Conservation (phyloP, 106 monocot species). For the Apostasia ramifera region DNA sequence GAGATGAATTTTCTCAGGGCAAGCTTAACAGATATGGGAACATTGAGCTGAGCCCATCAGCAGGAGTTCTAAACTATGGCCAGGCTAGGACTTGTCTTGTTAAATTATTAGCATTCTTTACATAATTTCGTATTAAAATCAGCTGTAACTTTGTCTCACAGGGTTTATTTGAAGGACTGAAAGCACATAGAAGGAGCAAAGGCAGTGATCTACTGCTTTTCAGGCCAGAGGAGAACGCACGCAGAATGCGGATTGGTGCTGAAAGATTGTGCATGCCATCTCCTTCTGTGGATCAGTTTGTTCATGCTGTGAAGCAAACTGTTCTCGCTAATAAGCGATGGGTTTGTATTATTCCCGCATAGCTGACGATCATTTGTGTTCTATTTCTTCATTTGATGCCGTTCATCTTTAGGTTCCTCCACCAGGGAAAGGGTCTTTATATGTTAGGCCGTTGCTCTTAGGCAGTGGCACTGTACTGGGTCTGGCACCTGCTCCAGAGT, state of each 20-base stretch:
- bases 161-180: conserved; percentile 59
- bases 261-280: conserved; percentile 58
- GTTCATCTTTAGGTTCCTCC: conserved; percentile 36
- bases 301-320: conserved; percentile 43
- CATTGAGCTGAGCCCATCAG: conserved; percentile 54
- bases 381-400: not conserved
- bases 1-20: conserved; percentile 27
- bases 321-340: conserved; percentile 51
- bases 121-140: not conserved
- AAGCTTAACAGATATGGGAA: conserved; percentile 30
- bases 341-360: conserved; percentile 11
- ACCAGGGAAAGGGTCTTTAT: conserved; percentile 48
- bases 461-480: conserved; percentile 53
- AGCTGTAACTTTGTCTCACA: not conserved
- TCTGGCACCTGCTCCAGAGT: conserved; percentile 47
- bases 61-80: conserved; percentile 57
- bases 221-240: conserved; percentile 46
- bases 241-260: conserved; percentile 42
- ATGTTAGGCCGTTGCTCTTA: conserved; percentile 51
- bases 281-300: conserved; percentile 45
- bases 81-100: conserved; percentile 27
- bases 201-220: conserved; percentile 34
- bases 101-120: not conserved
- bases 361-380: not conserved
- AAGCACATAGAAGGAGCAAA: conserved; percentile 39